Evolutionary conservation across 176 grass and related monocot species (phyloP).

Genomic region (Musa itinerans): DNA sequence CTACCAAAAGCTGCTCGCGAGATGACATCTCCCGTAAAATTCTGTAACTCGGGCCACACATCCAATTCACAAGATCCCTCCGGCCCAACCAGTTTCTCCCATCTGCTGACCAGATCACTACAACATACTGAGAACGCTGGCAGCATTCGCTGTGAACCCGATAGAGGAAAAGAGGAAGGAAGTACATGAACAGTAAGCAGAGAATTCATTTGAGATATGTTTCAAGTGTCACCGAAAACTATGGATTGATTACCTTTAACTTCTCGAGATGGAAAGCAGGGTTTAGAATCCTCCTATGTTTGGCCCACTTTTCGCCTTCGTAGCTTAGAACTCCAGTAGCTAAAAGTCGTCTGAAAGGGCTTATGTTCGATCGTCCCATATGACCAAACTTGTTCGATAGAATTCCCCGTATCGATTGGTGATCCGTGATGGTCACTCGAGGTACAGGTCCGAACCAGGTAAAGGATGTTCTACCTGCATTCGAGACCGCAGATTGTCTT

Average conservation of each 20-base stretch:
- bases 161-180: background rate
- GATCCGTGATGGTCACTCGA: slow-evolving; percentile 31
- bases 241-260: slow-evolving; percentile 3
- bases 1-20: slow-evolving; percentile 16
- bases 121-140: slow-evolving; percentile 11
- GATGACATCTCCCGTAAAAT: slow-evolving; percentile 4
- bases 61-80: background rate
- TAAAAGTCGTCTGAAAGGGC: background rate
- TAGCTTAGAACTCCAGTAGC: background rate
- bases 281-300: slow-evolving; percentile 16
- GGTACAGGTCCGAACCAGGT: slow-evolving; percentile 49
- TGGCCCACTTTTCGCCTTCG: slow-evolving; percentile 19
- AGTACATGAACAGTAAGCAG: too few species aligned
- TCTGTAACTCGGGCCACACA: slow-evolving; percentile 5
- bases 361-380: slow-evolving; percentile 19
- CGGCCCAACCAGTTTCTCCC: background rate
- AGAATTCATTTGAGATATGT: too few species aligned
- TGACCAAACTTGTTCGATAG: slow-evolving; percentile 37
- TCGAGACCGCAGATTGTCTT: background rate
- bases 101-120: slow-evolving; percentile 8
- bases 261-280: slow-evolving; percentile 23
- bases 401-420: slow-evolving; percentile 29
- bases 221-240: too few species aligned
- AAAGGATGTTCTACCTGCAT: slow-evolving; percentile 36
- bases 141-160: slow-evolving; percentile 7